Evolutionary conservation across 1,139 yeast species (phyloP).

Genomic region (Suhomyces bribrorum): DNA sequence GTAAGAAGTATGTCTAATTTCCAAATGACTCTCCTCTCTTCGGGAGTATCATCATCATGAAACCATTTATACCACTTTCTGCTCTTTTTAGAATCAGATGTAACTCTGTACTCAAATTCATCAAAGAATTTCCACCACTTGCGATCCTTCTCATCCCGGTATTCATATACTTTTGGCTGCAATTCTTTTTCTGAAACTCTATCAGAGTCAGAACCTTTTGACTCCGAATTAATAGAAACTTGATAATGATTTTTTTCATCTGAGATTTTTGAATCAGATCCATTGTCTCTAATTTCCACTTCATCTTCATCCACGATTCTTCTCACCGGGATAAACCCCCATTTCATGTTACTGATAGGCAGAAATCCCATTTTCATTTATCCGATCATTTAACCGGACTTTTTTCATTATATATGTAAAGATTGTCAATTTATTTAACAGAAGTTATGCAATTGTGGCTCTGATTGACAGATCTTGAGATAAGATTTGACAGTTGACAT

Average conservation of each 20-base stretch:
- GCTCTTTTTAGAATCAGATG: constrained; percentile 29
- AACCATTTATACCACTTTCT: constrained; percentile 65
- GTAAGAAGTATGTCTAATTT: constrained; percentile 64
- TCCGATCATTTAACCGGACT: neutral
- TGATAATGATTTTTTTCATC: neutral
- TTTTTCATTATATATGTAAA: neutral
- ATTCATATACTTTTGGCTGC: constrained; percentile 29
- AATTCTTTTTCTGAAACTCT: neutral
- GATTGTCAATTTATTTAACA: too few relatives aligned
- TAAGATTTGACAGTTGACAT: too few relatives aligned
- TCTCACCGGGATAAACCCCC: constrained; percentile 49
- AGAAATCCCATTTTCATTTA: constrained; percentile 1
- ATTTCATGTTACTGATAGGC: constrained; percentile 37
- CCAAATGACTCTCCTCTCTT: constrained; percentile 53
- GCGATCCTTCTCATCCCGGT: constrained; percentile 60
- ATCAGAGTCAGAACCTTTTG: too few relatives aligned
- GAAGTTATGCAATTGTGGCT: neutral
- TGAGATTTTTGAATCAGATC: neutral
- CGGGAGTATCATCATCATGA: constrained; percentile 53
- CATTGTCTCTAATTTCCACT: constrained; percentile 8
- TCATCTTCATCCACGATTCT: constrained; percentile 42
- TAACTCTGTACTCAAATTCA: constrained; percentile 58
- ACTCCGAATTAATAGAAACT: too few relatives aligned
- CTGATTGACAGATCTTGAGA: too few relatives aligned
- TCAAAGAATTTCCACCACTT: constrained; percentile 64